A percentile compares a stretch with the other conserved stretches of the same genome.
Evolutionary conservation across 2,329 filamentous ascomycete genomes (phyloP).

Genomic region (Catunica adiposa): DNA sequence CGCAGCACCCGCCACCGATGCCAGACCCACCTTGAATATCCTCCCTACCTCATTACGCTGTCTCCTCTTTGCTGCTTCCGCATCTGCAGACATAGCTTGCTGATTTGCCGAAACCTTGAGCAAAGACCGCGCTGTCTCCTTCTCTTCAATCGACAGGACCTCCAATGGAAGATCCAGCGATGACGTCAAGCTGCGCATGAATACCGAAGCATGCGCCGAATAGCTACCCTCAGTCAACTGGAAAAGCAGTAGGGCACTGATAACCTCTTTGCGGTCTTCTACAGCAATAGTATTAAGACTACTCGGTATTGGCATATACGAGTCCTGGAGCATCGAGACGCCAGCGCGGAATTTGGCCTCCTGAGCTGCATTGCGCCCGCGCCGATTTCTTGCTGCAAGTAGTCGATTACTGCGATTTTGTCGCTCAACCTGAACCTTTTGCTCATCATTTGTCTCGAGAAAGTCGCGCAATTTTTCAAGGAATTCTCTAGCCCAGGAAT

Average conservation of each 20-base stretch:
- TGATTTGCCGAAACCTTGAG: slow-evolving; percentile 43
- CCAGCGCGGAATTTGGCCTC: slow-evolving; percentile 20
- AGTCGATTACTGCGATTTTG: slow-evolving; percentile 29
- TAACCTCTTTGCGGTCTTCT: slow-evolving; percentile 42
- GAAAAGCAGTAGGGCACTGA: slow-evolving; percentile 55
- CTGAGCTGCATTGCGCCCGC: slow-evolving; percentile 21
- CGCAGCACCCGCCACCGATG: slow-evolving; percentile 73
- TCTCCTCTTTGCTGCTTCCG: slow-evolving; percentile 55
- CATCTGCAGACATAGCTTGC: slow-evolving; percentile 51
- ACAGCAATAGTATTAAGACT: slow-evolving; percentile 39
- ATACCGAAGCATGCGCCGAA: slow-evolving; percentile 52
- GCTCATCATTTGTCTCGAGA: slow-evolving; percentile 18
- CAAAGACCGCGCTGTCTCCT: slow-evolving; percentile 57
- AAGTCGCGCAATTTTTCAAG: slow-evolving; percentile 11
- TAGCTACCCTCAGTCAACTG: slow-evolving; percentile 59
- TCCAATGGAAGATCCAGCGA: slow-evolving; percentile 46
- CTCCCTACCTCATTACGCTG: slow-evolving; percentile 54
- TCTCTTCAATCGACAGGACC: slow-evolving; percentile 52
- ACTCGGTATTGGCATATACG: slow-evolving; percentile 37
- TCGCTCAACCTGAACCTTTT: slow-evolving; percentile 31
- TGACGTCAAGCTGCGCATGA: slow-evolving; percentile 52
- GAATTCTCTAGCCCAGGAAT: slow-evolving; percentile 12
- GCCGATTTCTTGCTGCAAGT: slow-evolving; percentile 2
- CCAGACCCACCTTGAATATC: slow-evolving; percentile 82
- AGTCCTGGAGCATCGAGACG: slow-evolving; percentile 29